Evolutionary conservation across 2,329 filamentous ascomycete species (phyloP).

Genomic region (Huntiella moniliformis): DNA sequence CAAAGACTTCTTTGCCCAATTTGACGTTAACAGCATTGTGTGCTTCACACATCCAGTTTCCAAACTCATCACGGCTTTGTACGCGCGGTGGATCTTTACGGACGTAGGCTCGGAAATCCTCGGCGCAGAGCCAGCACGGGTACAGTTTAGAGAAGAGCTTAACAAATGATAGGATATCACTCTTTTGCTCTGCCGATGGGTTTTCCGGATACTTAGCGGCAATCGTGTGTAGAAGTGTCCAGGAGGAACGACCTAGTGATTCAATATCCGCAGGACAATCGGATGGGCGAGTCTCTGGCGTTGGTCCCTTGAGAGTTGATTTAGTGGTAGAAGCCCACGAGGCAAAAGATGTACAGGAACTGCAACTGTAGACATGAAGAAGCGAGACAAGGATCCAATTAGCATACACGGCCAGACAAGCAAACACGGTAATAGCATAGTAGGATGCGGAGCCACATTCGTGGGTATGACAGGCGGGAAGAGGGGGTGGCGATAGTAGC

Average conservation of each 20-base stretch:
- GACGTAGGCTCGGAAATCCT: slow-evolving; percentile 78
- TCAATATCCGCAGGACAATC: slow-evolving; percentile 90
- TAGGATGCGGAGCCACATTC: too few relatives aligned
- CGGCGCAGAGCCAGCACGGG: slow-evolving; percentile 88
- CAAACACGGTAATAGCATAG: too few relatives aligned
- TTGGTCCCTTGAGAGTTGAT: slow-evolving; percentile 18
- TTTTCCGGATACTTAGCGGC: slow-evolving; percentile 64
- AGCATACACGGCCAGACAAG: too few relatives aligned
- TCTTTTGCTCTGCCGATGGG: slow-evolving; percentile 51
- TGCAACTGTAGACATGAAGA: slow-evolving; percentile 33
- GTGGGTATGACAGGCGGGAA: too few relatives aligned
- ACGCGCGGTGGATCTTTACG: slow-evolving; percentile 27
- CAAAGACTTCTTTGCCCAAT: slow-evolving; percentile 76
- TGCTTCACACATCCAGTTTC: slow-evolving; percentile 65
- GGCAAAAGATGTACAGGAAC: slow-evolving; percentile 50
- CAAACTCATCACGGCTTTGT: slow-evolving; percentile 29
- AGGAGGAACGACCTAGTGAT: slow-evolving; percentile 65
- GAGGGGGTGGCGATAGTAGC: too few relatives aligned
- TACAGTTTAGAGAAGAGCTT: slow-evolving; percentile 69
- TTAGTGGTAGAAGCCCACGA: slow-evolving; percentile 38
- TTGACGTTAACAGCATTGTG: slow-evolving; percentile 81
- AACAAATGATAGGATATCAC: slow-evolving; percentile 62
- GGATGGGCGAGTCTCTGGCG: slow-evolving; percentile 23
- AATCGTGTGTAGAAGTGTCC: slow-evolving; percentile 86
- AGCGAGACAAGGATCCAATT: too few relatives aligned